phyloP scores from a whole-genome alignment of 148 eudicot species.

The Amaranthus hypochondriacus region DNA sequence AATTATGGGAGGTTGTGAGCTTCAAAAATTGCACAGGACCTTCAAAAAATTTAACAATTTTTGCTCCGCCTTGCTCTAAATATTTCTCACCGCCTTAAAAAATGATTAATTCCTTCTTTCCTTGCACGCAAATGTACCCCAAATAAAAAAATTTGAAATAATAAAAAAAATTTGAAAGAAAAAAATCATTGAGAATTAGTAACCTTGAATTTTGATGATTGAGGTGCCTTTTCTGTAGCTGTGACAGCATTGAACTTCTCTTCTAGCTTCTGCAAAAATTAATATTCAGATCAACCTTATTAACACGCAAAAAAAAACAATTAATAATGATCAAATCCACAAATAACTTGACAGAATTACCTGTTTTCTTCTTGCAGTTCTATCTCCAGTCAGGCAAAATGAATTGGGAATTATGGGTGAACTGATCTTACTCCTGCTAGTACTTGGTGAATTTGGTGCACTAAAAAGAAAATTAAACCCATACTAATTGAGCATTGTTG shows the following conservation, averaged over 20 bases:
- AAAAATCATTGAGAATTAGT: background rate
- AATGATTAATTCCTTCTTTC: too few species aligned
- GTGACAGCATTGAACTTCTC: slow-evolving; percentile 40
- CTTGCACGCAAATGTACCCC: too few species aligned
- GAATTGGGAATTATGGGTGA: slow-evolving; percentile 39
- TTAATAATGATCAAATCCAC: background rate
- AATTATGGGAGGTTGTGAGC: too few species aligned
- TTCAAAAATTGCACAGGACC: too few species aligned
- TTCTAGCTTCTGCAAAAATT: slow-evolving; percentile 33
- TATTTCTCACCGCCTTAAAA: too few species aligned
- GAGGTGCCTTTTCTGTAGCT: slow-evolving; percentile 28
- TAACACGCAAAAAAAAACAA: background rate
- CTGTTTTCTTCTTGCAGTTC: slow-evolving; percentile 36
- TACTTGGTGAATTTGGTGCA: slow-evolving; percentile 28
- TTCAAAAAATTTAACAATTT: too few species aligned
- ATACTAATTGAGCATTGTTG: background rate
- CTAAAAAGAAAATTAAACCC: slow-evolving; percentile 10
- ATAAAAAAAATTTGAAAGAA: background rate
- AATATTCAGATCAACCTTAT: background rate
- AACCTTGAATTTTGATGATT: slow-evolving; percentile 35
- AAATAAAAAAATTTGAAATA: background rate
- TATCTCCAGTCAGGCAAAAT: slow-evolving; percentile 31
- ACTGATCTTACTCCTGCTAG: slow-evolving; percentile 27
- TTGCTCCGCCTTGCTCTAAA: too few species aligned
- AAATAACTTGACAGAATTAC: slow-evolving; percentile 10